Evolutionary conservation across 1,139 yeast genomes (phyloP).

Genomic region (Debaryomyces sp.): DNA sequence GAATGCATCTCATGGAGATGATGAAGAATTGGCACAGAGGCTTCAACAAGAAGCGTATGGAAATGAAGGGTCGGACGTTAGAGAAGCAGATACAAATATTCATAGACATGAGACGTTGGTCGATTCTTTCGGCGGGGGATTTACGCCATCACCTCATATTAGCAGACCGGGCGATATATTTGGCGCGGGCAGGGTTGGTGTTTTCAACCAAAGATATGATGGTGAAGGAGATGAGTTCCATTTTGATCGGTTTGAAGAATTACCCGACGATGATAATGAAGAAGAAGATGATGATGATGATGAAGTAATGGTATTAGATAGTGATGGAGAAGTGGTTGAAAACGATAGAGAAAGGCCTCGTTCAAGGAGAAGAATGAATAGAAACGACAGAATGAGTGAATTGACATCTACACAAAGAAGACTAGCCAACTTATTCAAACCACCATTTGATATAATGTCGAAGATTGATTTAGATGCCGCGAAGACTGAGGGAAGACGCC

Average conservation of each 20-base stretch:
- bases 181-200: slow-evolving; percentile 44
- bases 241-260: slow-evolving; percentile 18
- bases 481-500: slow-evolving; percentile 60
- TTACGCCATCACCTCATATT: slow-evolving; percentile 13
- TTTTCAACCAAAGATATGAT: slow-evolving; percentile 48
- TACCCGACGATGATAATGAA: slow-evolving; percentile 24
- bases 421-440: slow-evolving; percentile 80
- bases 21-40: slow-evolving; percentile 63
- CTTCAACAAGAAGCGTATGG: slow-evolving; percentile 68
- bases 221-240: slow-evolving; percentile 30
- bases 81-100: slow-evolving; percentile 76
- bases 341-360: slow-evolving; percentile 16
- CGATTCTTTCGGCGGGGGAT: slow-evolving; percentile 28
- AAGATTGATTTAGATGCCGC: slow-evolving; percentile 72
- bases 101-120: slow-evolving; percentile 82
- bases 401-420: slow-evolving; percentile 67
- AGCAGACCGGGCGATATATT: slow-evolving; percentile 40
- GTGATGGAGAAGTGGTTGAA: slow-evolving; percentile 34
- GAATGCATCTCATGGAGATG: slow-evolving; percentile 25
- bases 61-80: slow-evolving; percentile 34
- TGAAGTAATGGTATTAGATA: slow-evolving; percentile 29
- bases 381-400: slow-evolving; percentile 31
- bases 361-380: slow-evolving; percentile 33
- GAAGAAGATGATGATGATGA: slow-evolving; percentile 23
- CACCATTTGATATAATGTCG: slow-evolving; percentile 88